Base-by-base conservation (phyloP, 176 grass and related monocot species). In the Musa beccarii region DNA sequence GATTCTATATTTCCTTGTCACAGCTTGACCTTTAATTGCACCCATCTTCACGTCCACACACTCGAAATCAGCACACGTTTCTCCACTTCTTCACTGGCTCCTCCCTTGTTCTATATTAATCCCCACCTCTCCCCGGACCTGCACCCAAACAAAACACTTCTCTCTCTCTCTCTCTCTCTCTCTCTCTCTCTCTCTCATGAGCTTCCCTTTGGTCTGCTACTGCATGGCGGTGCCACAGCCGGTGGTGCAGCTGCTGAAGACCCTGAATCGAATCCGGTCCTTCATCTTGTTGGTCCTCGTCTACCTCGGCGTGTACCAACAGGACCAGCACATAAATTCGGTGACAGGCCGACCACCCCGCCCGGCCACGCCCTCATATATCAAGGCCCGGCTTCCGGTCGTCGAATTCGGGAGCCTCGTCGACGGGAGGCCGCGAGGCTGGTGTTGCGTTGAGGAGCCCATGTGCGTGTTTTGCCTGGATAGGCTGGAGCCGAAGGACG, bases 121-220 rank as follows among this genome's bases (percentile, higher is more conserved):
- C 34, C 34, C 34, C 34, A 43, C 34, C 34, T 43, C 34, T 43
- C 34, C 34, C 34, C 4, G 6, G 34, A 43, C 34, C 34, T 43
- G 4, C 4, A 43, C 3, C 34, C 34, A 43, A 43, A 6, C 34
- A 43, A 43, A 43, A 43, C 57, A 8, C 57, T 10, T 8, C 17
- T 61, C 15, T 59, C 56, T 19, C 56, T 59, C 55, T 59, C 57
- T 22, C 26, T 9, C 23, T 51, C 62, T 55, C 7, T 63, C 29
- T 11, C 52, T 57, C 54, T 59, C 22, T 22, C 22, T 22, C 22
- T 22, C 22, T 22, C 22, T 26, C 51, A 98, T 98, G 95, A 87
- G 85, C 0, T 84, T 93, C 62, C 95, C 86, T 69, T 72, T 98
- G 72, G 84, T 84, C 51, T 84, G 69, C 85, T 89, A 79, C 84